Base-by-base conservation (phyloP, 2,329 filamentous ascomycete genomes). In the Lojkania enalia region DNA sequence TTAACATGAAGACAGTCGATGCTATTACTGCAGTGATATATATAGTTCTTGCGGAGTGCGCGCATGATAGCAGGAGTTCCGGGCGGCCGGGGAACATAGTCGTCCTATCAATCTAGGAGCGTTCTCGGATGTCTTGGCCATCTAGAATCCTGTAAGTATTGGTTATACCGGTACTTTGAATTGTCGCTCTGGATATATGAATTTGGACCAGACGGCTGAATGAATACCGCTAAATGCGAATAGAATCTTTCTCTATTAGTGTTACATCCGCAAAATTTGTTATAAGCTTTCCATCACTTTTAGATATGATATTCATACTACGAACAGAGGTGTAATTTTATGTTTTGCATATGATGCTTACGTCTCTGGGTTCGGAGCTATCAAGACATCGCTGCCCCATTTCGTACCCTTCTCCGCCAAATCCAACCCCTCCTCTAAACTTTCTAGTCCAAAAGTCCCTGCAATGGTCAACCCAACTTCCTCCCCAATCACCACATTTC, bases 171-270 rank as follows among this genome's bases (percentile, higher is more conserved):
- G 72, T 69, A 44, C 74, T 23, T 67, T 55, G 3, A 71, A 70
- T 12, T 54, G 56, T 14, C 52, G 53, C 2, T 58, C 58, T 0
- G 66, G 64, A n/a, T 72, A 69, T 13, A 74, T 58, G 42, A 69
- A 66, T 12, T 60, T 61, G 13, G 58, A 67, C 14, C 71, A 63
- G 18, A 70, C 60, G 7, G 59, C 57, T 1, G 71, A 74, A 54
- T 73, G 70, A 4, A 74, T 70, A 0, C 71, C 71, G 46, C 74
- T 71, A 40, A 69, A 72, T 9, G 71, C 71, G 20, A 74, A 50
- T 2, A 72, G 51, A 9, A 74, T 73, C 67, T 0, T 65, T 70
- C 4, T 53, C 53, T 0, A 64, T 67, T 4, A 44, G 46, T 0
- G 64, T 55, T 7, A 67, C 65, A 42, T 74, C 73, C 12, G 66